phyloP scores from a whole-genome alignment of 371 early-diverging fungal species.

The Mucor sp. region DNA sequence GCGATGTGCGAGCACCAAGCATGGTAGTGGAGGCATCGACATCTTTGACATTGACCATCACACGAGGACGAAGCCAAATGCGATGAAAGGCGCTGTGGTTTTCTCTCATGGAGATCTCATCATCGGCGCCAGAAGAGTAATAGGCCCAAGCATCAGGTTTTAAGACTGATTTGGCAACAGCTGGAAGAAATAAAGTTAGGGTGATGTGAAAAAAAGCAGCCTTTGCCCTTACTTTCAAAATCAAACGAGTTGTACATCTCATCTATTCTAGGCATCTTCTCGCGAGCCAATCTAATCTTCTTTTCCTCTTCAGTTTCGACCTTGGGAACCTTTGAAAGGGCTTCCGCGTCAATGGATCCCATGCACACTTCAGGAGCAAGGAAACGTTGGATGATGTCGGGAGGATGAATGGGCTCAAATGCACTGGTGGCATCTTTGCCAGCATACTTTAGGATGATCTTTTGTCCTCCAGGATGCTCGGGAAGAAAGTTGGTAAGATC shows the following conservation, averaged over 20 bases:
- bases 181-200: slow-evolving; percentile 22
- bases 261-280: slow-evolving; percentile 57
- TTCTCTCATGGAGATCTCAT: slow-evolving; percentile 81
- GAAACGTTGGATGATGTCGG: slow-evolving; percentile 61
- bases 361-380: slow-evolving; percentile 56
- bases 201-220: neutral
- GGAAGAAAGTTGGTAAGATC: slow-evolving; percentile 80
- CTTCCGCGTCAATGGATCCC: slow-evolving; percentile 52
- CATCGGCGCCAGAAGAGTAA: slow-evolving; percentile 82
- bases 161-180: slow-evolving; percentile 61
- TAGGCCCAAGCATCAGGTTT: slow-evolving; percentile 83
- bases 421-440: slow-evolving; percentile 85
- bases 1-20: slow-evolving; percentile 58
- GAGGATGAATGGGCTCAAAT: slow-evolving; percentile 71
- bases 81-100: slow-evolving; percentile 79
- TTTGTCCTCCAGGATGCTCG: slow-evolving; percentile 71
- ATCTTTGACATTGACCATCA: slow-evolving; percentile 74
- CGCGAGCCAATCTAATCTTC: slow-evolving; percentile 34
- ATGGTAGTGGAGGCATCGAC: slow-evolving; percentile 66
- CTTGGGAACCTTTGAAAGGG: slow-evolving; percentile 19
- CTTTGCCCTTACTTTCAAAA: slow-evolving; percentile 61
- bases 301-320: slow-evolving; percentile 48
- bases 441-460: slow-evolving; percentile 65
- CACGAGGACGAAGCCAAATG: slow-evolving; percentile 77
- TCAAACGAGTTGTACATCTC: slow-evolving; percentile 74